Base-by-base conservation (phyloP, 768 basidiomycete genomes). In the Lactarius akahatsu region DNA sequence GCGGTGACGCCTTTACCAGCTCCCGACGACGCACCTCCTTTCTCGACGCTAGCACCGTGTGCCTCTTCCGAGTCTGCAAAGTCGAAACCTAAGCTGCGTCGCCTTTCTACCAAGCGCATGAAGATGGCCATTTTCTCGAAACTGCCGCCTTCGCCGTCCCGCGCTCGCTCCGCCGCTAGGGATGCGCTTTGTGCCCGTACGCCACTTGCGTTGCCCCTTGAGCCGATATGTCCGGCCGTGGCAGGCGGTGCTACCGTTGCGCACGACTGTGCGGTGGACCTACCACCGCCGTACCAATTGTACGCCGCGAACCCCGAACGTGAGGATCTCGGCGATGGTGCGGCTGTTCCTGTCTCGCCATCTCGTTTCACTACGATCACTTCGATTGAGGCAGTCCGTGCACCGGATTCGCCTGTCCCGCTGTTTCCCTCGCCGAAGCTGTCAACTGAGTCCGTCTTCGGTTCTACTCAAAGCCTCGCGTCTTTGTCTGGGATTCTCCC, bases 401-500 rank as follows among this genome's bases (percentile, higher is more conserved):
- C 69, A 9, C 68, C 58, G 3, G 69, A 70, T 43, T 70, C 69
- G 11, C 69, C 69, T 6, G 64, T 69, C 36, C 69, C 67, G 7
- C 18, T 23, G 3, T 43, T 69, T 13, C 59, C 68, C 10, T 64
- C 67, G 11, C 67, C 69, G 4, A 60, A 64, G 18, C 47, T 47
- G 10, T 67, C 69, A 9, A 59, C 61, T 0, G 63, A 69, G 30
- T 59, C 57, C 47, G 67, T 62, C 3, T 70, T 69, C 32, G 69
- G 55, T 6, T 65, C 69, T 2, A 41, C 57, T 18, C 61, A 65
- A 18, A 69, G 57, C 59, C 50, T 68, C 38, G 60, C 40, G 41
- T 59, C 69, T 20, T 2, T 54, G 28, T 50, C 67, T 38, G 36
- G 34, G 23, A 23, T 28, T 16, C 32, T 9, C 10, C 1, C 66